phyloP scores from a whole-genome alignment of 2,329 filamentous ascomycete species.

The Emydomyces testavorans region DNA sequence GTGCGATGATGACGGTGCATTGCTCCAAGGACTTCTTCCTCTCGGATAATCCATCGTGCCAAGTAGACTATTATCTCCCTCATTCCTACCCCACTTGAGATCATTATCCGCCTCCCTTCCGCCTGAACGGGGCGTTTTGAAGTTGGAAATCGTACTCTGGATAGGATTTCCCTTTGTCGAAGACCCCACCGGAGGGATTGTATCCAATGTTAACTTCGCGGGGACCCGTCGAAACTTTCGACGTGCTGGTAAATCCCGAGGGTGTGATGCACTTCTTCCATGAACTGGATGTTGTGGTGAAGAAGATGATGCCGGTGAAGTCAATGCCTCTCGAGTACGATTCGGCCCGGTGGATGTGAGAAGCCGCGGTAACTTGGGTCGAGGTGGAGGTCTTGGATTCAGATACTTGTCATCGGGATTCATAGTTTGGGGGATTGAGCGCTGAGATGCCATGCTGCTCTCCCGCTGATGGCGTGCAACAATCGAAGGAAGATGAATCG shows the following conservation, averaged over 20 bases:
- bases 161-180: slow-evolving; percentile 30
- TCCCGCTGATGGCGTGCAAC: slow-evolving; percentile 46
- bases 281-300: slow-evolving; percentile 22
- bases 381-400: slow-evolving; percentile 51
- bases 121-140: slow-evolving; percentile 22
- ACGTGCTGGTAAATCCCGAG: slow-evolving; percentile 21
- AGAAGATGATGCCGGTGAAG: slow-evolving; percentile 21
- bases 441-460: slow-evolving; percentile 46
- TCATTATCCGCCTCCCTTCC: slow-evolving; percentile 8
- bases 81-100: background rate
- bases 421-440: slow-evolving; percentile 58
- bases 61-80: background rate
- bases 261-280: slow-evolving; percentile 27
- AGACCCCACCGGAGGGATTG: slow-evolving; percentile 26
- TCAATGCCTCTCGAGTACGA: slow-evolving; percentile 7
- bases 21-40: slow-evolving; percentile 5
- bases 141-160: slow-evolving; percentile 29
- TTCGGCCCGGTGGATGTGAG: slow-evolving; percentile 19
- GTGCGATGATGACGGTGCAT: background rate
- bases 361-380: slow-evolving; percentile 37
- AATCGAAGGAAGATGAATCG: slow-evolving; percentile 49
- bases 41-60: background rate
- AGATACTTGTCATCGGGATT: slow-evolving; percentile 65
- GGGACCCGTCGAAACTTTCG: slow-evolving; percentile 19
- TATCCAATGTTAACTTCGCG: slow-evolving; percentile 20